Conservation (phyloP, 495 filamentous ascomycete genomes). For the Podospora didyma region DNA sequence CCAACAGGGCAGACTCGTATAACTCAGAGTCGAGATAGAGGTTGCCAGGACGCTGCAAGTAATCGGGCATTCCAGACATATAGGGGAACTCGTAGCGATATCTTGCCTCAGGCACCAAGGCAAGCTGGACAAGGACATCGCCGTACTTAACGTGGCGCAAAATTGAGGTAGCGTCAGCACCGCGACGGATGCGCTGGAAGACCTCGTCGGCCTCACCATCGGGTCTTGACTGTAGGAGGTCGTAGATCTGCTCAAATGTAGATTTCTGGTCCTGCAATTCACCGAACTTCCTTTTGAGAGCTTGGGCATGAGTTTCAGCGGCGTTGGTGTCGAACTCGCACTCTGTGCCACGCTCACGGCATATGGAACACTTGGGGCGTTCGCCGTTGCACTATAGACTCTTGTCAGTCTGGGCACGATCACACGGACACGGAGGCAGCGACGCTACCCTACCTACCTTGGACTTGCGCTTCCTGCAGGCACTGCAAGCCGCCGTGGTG, state of each 20-base stretch:
- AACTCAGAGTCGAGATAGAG: constrained; percentile 37
- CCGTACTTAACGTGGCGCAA: constrained; percentile 36
- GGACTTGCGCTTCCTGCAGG: constrained; percentile 52
- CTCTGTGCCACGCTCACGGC: constrained; percentile 27
- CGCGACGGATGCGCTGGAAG: constrained; percentile 32
- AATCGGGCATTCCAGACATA: constrained; percentile 32
- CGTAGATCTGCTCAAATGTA: constrained; percentile 32
- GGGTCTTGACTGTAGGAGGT: constrained; percentile 27
- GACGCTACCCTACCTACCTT: no score
- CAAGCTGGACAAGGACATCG: constrained; percentile 35
- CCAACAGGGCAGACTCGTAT: constrained; percentile 19
- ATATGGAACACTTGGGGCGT: constrained; percentile 33
- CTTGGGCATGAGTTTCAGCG: constrained; percentile 37
- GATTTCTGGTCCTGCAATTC: constrained; percentile 32
- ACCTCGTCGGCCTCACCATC: constrained; percentile 33
- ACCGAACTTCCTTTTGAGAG: constrained; percentile 36
- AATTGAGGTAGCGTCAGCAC: constrained; percentile 30
- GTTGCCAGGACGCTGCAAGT: constrained; percentile 26
- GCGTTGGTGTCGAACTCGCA: constrained; percentile 37
- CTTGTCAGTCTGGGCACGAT: no score
- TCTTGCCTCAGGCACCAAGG: constrained; percentile 32
- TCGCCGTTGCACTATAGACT: constrained; percentile 33
- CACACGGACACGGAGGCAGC: no score
- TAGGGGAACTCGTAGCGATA: constrained; percentile 41
- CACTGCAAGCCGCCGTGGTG: constrained; percentile 48